phyloP scores from a whole-genome alignment of 768 basidiomycete species.

The Lactarius trivialis region DNA sequence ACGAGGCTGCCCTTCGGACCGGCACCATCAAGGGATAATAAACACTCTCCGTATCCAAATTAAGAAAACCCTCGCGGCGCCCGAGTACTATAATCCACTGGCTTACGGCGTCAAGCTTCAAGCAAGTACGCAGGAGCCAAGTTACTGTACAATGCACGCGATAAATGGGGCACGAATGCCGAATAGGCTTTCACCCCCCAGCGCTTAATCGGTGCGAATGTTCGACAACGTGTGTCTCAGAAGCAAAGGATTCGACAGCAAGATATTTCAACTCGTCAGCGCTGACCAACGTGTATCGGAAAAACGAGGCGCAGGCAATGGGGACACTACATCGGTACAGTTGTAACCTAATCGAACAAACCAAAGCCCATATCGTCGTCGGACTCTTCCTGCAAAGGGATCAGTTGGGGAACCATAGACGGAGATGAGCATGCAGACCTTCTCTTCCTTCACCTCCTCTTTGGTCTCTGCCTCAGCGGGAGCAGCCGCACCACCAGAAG shows the following conservation, averaged over 20 bases:
- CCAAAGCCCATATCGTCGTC: constrained; percentile 99
- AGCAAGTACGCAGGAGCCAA: neutral
- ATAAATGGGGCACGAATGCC: neutral
- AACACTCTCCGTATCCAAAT: neutral
- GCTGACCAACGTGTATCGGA: neutral
- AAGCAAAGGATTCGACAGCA: neutral
- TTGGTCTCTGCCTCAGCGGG: constrained; percentile 69
- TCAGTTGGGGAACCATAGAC: constrained; percentile 3
- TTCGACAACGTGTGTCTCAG: neutral
- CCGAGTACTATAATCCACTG: neutral
- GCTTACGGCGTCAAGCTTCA: neutral
- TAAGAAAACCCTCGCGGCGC: neutral
- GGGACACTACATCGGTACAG: constrained; percentile 3
- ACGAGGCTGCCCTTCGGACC: neutral
- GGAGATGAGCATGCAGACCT: constrained; percentile 40
- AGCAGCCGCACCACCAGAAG: constrained; percentile 47
- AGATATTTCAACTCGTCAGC: neutral
- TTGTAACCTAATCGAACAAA: constrained; percentile 76
- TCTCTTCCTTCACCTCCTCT: constrained; percentile 82
- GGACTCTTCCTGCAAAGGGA: constrained; percentile 64
- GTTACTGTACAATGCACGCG: neutral
- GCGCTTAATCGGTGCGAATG: neutral
- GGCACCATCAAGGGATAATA: neutral
- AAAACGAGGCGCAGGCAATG: neutral
- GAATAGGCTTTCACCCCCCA: neutral